Percentiles rank a stretch among this genome's conserved stretches.
These are phyloP conservation scores for Suhomyces taliae DNA, from an alignment of 1,139 yeast species.

Conservation along the genomic window DNA sequence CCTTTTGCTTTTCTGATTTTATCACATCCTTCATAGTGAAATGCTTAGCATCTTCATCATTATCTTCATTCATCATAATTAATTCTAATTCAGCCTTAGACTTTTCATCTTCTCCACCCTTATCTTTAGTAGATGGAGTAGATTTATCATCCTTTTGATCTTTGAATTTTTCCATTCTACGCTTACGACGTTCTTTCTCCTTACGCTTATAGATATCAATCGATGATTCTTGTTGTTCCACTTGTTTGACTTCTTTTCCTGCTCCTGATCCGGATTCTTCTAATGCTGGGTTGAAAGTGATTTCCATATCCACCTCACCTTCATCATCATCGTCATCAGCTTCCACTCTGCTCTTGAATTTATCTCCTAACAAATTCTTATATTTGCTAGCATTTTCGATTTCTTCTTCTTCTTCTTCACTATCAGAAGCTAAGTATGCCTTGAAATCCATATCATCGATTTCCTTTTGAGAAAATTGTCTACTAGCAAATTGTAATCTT, in stretches of 20 bases:
- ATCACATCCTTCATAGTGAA: slow-evolving; percentile 79
- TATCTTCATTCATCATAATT: slow-evolving; percentile 69
- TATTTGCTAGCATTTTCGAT: slow-evolving; percentile 58
- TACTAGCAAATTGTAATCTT: slow-evolving; percentile 72
- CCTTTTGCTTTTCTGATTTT: slow-evolving; percentile 66
- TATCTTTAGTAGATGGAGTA: slow-evolving; percentile 17
- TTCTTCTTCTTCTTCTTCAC: slow-evolving; percentile 53
- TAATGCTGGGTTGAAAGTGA: slow-evolving; percentile 90
- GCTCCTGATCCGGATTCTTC: slow-evolving; percentile 34
- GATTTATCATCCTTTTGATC: slow-evolving; percentile 37
- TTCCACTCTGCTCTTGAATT: slow-evolving; percentile 34
- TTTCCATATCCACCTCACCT: slow-evolving; percentile 87
- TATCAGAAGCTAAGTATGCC: slow-evolving; percentile 91
- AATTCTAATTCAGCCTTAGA: slow-evolving; percentile 72
- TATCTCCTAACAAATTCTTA: slow-evolving; percentile 57
- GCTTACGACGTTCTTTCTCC: slow-evolving; percentile 88
- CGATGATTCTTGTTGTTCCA: slow-evolving; percentile 65
- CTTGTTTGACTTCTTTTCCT: slow-evolving; percentile 24
- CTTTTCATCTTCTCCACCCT: slow-evolving; percentile 33
- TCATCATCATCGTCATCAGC: slow-evolving; percentile 42
- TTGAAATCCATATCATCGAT: slow-evolving; percentile 95
- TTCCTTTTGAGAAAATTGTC: slow-evolving; percentile 86
- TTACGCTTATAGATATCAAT: slow-evolving; percentile 82
- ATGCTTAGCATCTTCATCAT: slow-evolving; percentile 50
- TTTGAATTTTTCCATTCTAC: slow-evolving; percentile 73